phyloP scores from a whole-genome alignment of 2,329 filamentous ascomycete species.

The Proliferodiscus dingleyae region DNA sequence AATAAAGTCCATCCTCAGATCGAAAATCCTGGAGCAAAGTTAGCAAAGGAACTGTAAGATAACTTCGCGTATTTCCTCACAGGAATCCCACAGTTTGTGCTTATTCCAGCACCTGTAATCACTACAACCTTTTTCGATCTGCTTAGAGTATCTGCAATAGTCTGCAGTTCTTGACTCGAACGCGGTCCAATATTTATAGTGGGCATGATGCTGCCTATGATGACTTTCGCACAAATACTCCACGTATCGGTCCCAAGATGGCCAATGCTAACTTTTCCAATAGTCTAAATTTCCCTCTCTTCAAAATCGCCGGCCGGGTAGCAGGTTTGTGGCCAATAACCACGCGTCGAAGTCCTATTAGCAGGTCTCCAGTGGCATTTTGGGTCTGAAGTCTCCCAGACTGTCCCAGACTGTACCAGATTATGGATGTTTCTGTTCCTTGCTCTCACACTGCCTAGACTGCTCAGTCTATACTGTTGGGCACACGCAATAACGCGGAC shows the following conservation, averaged over 20 bases:
- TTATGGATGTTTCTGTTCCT: too few species aligned
- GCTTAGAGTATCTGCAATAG: constrained; percentile 58
- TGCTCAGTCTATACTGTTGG: too few species aligned
- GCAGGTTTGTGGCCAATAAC: not conserved
- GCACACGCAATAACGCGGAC: too few species aligned
- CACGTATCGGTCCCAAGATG: too few species aligned
- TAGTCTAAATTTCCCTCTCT: not conserved
- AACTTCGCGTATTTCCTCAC: constrained; percentile 40
- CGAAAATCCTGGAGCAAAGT: constrained; percentile 57
- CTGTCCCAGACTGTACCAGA: not conserved
- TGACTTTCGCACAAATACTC: not conserved
- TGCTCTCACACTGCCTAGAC: too few species aligned
- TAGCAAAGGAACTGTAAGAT: constrained; percentile 1
- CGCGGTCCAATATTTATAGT: constrained; percentile 27
- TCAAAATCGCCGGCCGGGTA: not conserved
- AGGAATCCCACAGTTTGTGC: constrained; percentile 71
- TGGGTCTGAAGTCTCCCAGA: not conserved
- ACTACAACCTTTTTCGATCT: constrained; percentile 67
- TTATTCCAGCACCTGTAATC: constrained; percentile 68
- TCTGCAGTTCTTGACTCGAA: constrained; percentile 43
- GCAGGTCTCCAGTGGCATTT: not conserved
- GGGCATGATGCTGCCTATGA: constrained; percentile 25
- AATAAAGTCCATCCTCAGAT: constrained; percentile 67
- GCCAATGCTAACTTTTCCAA: too few species aligned
- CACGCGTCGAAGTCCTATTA: not conserved